These are phyloP conservation scores for Blastomyces silverae DNA, from an alignment of 2,329 filamentous ascomycete species.

Conservation along the genomic window DNA sequence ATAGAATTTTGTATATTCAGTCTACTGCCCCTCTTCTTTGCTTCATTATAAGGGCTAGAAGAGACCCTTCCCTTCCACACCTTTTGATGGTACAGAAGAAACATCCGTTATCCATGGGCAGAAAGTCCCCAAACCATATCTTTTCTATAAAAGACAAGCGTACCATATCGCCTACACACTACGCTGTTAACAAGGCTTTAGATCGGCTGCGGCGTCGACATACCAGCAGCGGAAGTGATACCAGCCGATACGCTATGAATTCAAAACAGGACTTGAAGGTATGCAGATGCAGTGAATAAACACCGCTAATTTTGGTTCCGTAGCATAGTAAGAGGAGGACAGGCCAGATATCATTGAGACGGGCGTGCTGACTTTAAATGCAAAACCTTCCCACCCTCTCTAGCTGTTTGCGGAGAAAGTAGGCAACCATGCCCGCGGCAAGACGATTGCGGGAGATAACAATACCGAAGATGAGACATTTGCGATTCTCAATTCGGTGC, in stretches of 20 bases:
- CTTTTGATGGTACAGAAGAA: neutral
- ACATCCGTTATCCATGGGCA: neutral
- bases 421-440: neutral
- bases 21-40: neutral
- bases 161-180: conserved; percentile 1
- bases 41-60: neutral
- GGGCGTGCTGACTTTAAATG: neutral
- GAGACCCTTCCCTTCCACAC: neutral
- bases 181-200: neutral
- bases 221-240: neutral
- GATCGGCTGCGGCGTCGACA: neutral
- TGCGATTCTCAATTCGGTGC: neutral
- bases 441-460: neutral
- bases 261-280: neutral
- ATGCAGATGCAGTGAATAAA: neutral
- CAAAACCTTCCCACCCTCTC: neutral
- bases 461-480: neutral
- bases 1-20: neutral
- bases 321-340: neutral
- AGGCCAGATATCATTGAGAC: neutral
- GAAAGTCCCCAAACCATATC: conserved; percentile 3
- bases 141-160: conserved; percentile 7
- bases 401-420: neutral
- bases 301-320: neutral
- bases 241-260: neutral